Base-by-base conservation (phyloP, 371 early-diverging fungal genomes). In the Actinomucor elegans region DNA sequence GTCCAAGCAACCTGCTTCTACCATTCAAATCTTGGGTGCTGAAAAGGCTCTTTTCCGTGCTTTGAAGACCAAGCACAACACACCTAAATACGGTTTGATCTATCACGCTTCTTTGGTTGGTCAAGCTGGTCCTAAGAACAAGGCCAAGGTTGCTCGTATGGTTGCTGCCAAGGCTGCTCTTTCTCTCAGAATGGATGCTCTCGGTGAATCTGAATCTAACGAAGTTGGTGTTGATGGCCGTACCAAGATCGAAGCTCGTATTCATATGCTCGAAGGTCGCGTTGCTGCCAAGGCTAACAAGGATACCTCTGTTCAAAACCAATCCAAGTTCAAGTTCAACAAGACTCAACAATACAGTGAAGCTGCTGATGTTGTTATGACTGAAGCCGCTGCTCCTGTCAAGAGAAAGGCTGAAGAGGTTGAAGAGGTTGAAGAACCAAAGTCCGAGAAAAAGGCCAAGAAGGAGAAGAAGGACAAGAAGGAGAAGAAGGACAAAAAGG, bases 11-110 rank as follows among this genome's bases (percentile, higher is more conserved):
- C 95, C 97, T 48, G 94, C 95, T 29, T 92, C 93, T 48, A 96
- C 97, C 53, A 87, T 98, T 50, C 99, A 98, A 83, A 94, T 98
- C 46, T 84, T 96, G 20, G 99, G 99, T 71, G 97, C 99, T 46
- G 97, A 98, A 79, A 98, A 98, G 85, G 96, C 96, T 20, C 85
- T 96, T 38, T 96, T 96, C 84, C 87, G 96, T 59, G 96, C 98
- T 8, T 72, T 98, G 61, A 96, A 94, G 86, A 89, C 91, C 52
- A 92, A 94, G 79, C 82, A 90, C 66, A 88, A 94, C 73, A 98
- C 98, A 26, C 98, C 98, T 60, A 97, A 98, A 80, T 96, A 96
- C 69, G 99, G 99, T 69, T 77, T 96, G 48, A 87, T 98, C 57
- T 98, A 90, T 73, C 92, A 96, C 67, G 90, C 95, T 27, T 88